Conservation (phyloP, 2,329 filamentous ascomycete species). For the Fusarium buharicum region DNA sequence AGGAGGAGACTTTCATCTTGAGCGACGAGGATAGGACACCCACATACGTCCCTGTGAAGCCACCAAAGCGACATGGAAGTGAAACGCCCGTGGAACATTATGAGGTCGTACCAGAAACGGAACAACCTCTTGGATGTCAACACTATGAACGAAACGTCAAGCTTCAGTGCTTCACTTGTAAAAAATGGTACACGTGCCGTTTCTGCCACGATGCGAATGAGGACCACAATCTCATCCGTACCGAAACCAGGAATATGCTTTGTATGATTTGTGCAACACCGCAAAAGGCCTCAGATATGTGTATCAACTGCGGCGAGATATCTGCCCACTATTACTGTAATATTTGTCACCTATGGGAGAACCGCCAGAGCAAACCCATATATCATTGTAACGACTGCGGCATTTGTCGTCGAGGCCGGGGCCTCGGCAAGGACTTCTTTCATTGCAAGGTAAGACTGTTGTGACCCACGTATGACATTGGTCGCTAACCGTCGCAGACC, state of each 20-base stretch:
- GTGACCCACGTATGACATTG: not conserved
- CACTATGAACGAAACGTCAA: slow-evolving; percentile 98
- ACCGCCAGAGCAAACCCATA: slow-evolving; percentile 88
- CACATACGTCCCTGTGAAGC: slow-evolving; percentile 71
- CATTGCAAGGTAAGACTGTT: slow-evolving; percentile 84
- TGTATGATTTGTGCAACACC: slow-evolving; percentile 94
- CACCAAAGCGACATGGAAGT: slow-evolving; percentile 58
- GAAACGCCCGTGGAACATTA: slow-evolving; percentile 48
- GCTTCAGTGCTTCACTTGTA: slow-evolving; percentile 89
- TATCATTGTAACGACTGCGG: slow-evolving; percentile 98
- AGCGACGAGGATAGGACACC: slow-evolving; percentile 71
- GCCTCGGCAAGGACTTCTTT: slow-evolving; percentile 95
- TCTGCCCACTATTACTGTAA: slow-evolving; percentile 92
- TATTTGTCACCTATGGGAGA: slow-evolving; percentile 97
- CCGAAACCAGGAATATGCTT: slow-evolving; percentile 92
- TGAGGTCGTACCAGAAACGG: slow-evolving; percentile 41
- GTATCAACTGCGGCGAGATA: slow-evolving; percentile 77
- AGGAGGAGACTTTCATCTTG: slow-evolving; percentile 60
- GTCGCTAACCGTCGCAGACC: slow-evolving; percentile 61
- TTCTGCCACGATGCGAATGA: slow-evolving; percentile 91
- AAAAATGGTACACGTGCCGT: slow-evolving; percentile 92
- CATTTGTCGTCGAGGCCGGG: slow-evolving; percentile 90
- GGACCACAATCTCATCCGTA: slow-evolving; percentile 80
- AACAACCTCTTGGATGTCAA: slow-evolving; percentile 75
- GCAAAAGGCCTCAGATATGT: slow-evolving; percentile 82